Evolutionary conservation across 495 filamentous ascomycete species (phyloP).

Genomic region (Letharia columbiana): DNA sequence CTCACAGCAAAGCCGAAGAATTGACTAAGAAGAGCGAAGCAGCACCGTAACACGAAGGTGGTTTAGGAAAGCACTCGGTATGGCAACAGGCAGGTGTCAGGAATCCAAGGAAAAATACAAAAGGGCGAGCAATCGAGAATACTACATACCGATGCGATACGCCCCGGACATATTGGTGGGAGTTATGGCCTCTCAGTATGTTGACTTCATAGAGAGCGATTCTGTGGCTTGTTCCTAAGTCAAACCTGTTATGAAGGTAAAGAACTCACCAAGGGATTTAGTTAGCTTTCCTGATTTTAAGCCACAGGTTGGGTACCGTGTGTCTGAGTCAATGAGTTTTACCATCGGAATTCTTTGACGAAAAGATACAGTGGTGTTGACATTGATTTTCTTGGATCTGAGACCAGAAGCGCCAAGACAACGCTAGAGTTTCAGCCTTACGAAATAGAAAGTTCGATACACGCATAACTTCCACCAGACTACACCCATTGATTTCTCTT

Average conservation of each 20-base stretch:
- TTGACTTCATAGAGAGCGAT: not conserved
- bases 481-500: not conserved
- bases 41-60: not conserved
- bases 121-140: not conserved
- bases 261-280: not conserved
- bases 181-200: not conserved
- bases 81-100: not conserved
- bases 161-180: not conserved
- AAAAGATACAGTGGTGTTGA: not conserved
- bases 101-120: too few species aligned
- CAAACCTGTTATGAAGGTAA: not conserved
- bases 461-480: too few species aligned
- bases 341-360: too few species aligned
- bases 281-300: not conserved
- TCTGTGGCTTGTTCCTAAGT: not conserved
- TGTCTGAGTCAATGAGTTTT: not conserved
- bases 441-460: too few species aligned
- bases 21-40: not conserved
- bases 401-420: not conserved
- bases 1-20: not conserved
- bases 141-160: not conserved
- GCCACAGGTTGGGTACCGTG: not conserved
- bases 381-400: not conserved
- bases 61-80: not conserved
- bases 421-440: not conserved